Base-by-base conservation (phyloP, 441 rosid genomes). In the Eutrema salsugineum region DNA sequence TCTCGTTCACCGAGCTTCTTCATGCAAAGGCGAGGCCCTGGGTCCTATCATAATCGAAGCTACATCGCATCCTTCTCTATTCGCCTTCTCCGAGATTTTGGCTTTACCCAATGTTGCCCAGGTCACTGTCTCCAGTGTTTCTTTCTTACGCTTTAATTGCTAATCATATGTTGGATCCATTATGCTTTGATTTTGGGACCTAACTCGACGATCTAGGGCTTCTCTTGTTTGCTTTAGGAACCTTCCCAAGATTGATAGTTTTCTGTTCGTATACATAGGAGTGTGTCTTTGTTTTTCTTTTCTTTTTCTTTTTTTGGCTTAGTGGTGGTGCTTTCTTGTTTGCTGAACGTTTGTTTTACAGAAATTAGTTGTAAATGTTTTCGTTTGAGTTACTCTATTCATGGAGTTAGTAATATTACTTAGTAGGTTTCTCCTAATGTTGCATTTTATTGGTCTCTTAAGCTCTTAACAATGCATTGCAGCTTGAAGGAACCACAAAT, bases 71-170 rank as follows among this genome's bases (percentile, higher is more conserved):
- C 93, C 97, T 27, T 91, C 83, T 14, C 98, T 95, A 49, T 95
- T 95, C 66, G 97, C 97, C 60, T 95, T 91, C 88, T 93, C 98
- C 19, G 99, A 95, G 91, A 91, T 95, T 83, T 91, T 95, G 77
- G 84, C 88, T 19, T 86, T 86, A 11, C 94, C 94, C 20, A 75
- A 47, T 59, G 78, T 93, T 62, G 72, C 81, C 54, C 80, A 90
- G 93, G 99, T 89, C 54, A 11, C 42, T 58, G 1, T 67, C 62
- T 27, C 19, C 2, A 24, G 5, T 73, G n/a, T 17, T 46, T 12
- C 2, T 40, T 4, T 40, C 44, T n/a, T 39, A 12, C 36, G 10
- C 36, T 24, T 24, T 11, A 12, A 40, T 11, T 30, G 9, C 35
- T 22, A n/a, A n/a, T 51, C 2, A 5, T 48, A 22, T 50, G 55